Percentiles rank a stretch among this genome's conserved stretches.
These are phyloP conservation scores for Phytophthora pluvialis DNA, from an alignment of 352 stramenopile genomes.

Conservation along the genomic window DNA sequence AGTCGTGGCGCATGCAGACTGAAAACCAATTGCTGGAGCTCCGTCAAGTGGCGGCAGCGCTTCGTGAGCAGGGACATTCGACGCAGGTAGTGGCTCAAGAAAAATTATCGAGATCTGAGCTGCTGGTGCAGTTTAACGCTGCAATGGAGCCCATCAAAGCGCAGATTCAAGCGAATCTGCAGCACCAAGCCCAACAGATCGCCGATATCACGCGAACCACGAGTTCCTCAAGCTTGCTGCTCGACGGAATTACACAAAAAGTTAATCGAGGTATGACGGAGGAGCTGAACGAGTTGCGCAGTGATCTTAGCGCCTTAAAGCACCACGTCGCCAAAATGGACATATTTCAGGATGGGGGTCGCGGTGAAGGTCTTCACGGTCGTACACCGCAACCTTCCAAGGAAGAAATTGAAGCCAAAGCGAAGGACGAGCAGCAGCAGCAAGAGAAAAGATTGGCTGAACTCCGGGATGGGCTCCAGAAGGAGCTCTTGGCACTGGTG, in stretches of 20 bases:
- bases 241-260: constrained; percentile 71
- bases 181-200: constrained; percentile 81
- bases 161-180: constrained; percentile 71
- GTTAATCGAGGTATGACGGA: constrained; percentile 62
- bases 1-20: constrained; percentile 85
- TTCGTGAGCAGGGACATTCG: constrained; percentile 74
- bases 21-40: constrained; percentile 85
- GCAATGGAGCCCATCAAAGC: constrained; percentile 84
- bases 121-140: constrained; percentile 84
- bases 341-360: constrained; percentile 31
- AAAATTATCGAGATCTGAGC: constrained; percentile 73
- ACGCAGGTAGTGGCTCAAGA: constrained; percentile 71
- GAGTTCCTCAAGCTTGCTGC: constrained; percentile 61
- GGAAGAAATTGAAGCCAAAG: constrained; percentile 29
- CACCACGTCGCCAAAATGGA: constrained; percentile 53
- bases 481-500: constrained; percentile 20
- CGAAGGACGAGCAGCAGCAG: constrained; percentile 25
- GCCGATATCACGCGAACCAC: constrained; percentile 63
- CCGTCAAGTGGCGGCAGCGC: constrained; percentile 69
- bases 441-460: constrained; percentile 28
- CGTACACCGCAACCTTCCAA: constrained; percentile 16
- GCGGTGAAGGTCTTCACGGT: constrained; percentile 6
- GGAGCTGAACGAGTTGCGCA: constrained; percentile 56
- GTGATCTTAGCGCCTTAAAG: constrained; percentile 67
- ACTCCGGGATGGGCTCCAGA: constrained; percentile 26